Evolutionary conservation across 805 yeast species (phyloP).

Genomic region (Wickerhamomyces tratensis): DNA sequence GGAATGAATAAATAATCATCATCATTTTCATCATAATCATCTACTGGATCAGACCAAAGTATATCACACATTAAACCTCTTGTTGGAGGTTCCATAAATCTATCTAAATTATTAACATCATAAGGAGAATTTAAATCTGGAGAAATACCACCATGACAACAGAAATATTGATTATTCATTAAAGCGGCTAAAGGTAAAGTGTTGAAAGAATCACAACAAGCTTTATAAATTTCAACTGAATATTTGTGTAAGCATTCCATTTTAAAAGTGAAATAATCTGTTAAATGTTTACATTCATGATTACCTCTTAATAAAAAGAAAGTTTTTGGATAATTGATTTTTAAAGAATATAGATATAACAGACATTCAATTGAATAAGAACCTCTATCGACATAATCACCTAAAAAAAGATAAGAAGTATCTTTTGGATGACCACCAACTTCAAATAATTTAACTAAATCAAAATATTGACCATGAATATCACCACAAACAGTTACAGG

Average conservation of each 20-base stretch:
- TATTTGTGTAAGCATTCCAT: slow-evolving; percentile 86
- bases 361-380: slow-evolving; percentile 79
- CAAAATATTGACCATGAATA: slow-evolving; percentile 93
- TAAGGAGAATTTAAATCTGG: slow-evolving; percentile 68
- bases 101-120: slow-evolving; percentile 59
- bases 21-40: slow-evolving; percentile 63
- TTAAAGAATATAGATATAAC: slow-evolving; percentile 67
- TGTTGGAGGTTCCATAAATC: slow-evolving; percentile 91
- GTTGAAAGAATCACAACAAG: slow-evolving; percentile 70
- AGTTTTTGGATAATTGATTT: slow-evolving; percentile 62
- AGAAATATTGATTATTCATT: slow-evolving; percentile 88
- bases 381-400: slow-evolving; percentile 96
- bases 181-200: slow-evolving; percentile 87
- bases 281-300: slow-evolving; percentile 90
- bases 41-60: slow-evolving; percentile 95
- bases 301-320: slow-evolving; percentile 86
- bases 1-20: slow-evolving; percentile 40
- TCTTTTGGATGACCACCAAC: slow-evolving; percentile 81
- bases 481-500: slow-evolving; percentile 97
- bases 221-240: slow-evolving; percentile 52
- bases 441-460: slow-evolving; percentile 81
- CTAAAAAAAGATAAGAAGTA: slow-evolving; percentile 77
- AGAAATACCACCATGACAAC: slow-evolving; percentile 94
- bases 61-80: slow-evolving; percentile 90
- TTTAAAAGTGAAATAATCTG: slow-evolving; percentile 89